Percentiles rank a stretch among this genome's conserved stretches.
These are phyloP conservation scores for Tremellales sp. DNA, from an alignment of 1,284 basidiomycete species.

Conservation along the genomic window DNA sequence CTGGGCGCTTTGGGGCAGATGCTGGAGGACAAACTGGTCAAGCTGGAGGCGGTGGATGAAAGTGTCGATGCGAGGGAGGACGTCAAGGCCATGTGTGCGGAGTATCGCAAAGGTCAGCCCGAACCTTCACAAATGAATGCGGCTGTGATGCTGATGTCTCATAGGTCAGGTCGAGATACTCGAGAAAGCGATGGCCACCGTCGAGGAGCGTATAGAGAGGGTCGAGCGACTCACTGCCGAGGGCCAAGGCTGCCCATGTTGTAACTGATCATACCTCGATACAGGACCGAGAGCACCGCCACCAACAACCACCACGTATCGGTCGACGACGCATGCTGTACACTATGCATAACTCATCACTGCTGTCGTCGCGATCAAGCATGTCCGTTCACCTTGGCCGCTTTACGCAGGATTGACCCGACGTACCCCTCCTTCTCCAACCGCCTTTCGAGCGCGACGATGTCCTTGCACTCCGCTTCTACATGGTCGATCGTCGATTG, in stretches of 20 bases:
- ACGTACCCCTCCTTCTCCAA: conserved; percentile 21
- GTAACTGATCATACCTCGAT: conserved; percentile 14
- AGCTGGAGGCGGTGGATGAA: conserved; percentile 49
- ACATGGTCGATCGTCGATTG: conserved; percentile 15
- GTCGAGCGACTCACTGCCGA: conserved; percentile 33
- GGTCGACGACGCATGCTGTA: too few species aligned
- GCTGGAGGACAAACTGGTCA: conserved; percentile 57
- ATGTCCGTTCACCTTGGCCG: background rate
- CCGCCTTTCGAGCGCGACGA: conserved; percentile 22
- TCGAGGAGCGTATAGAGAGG: conserved; percentile 30
- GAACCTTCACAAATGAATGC: background rate
- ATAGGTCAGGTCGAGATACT: conserved; percentile 35
- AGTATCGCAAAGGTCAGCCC: conserved; percentile 36
- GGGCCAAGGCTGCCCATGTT: conserved; percentile 34
- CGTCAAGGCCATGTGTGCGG: conserved; percentile 26
- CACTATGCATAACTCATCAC: too few species aligned
- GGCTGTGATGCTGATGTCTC: background rate
- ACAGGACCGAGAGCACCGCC: background rate
- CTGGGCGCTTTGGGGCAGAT: conserved; percentile 60
- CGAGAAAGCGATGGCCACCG: conserved; percentile 20
- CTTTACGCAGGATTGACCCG: conserved; percentile 3
- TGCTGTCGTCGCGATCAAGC: too few species aligned
- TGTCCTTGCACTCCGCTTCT: conserved; percentile 10
- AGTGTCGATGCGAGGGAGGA: conserved; percentile 26
- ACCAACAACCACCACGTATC: too few species aligned